Evolutionary conservation across 2,329 filamentous ascomycete species (phyloP).

Genomic region (Alternaria dauci): DNA sequence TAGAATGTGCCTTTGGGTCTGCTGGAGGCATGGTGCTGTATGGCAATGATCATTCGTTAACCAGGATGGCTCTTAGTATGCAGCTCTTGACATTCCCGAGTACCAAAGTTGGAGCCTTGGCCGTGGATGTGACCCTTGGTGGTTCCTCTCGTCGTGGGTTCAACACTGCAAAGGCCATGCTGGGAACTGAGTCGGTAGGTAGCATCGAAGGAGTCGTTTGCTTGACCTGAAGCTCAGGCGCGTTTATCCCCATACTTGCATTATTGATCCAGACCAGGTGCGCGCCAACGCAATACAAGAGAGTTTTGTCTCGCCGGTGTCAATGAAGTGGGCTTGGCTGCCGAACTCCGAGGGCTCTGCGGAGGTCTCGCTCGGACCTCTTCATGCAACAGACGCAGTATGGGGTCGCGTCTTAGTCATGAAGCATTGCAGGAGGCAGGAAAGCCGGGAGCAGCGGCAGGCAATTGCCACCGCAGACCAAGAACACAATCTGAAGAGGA

Average conservation of each 20-base stretch:
- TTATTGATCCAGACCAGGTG: not conserved
- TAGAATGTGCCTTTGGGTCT: too few species aligned
- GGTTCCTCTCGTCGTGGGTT: not conserved
- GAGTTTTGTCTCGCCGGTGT: not conserved
- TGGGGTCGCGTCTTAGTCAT: not conserved
- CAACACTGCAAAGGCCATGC: not conserved
- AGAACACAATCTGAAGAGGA: not conserved
- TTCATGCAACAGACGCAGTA: not conserved
- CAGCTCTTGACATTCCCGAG: not conserved
- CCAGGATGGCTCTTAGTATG: not conserved
- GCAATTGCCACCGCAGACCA: not conserved
- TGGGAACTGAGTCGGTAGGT: not conserved
- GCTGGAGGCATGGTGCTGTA: too few species aligned
- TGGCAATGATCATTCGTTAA: not conserved
- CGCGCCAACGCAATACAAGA: not conserved
- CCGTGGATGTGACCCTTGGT: not conserved
- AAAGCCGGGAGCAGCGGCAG: not conserved
- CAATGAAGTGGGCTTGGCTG: not conserved
- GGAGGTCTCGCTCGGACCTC: not conserved
- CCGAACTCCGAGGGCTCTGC: not conserved
- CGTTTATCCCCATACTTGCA: not conserved
- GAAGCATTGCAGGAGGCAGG: not conserved
- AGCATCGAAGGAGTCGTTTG: not conserved
- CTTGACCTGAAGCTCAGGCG: not conserved
- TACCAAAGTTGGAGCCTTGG: not conserved